Evolutionary conservation across 2,329 filamentous ascomycete species (phyloP).

Genomic region (Cercospora zeae-maydis): DNA sequence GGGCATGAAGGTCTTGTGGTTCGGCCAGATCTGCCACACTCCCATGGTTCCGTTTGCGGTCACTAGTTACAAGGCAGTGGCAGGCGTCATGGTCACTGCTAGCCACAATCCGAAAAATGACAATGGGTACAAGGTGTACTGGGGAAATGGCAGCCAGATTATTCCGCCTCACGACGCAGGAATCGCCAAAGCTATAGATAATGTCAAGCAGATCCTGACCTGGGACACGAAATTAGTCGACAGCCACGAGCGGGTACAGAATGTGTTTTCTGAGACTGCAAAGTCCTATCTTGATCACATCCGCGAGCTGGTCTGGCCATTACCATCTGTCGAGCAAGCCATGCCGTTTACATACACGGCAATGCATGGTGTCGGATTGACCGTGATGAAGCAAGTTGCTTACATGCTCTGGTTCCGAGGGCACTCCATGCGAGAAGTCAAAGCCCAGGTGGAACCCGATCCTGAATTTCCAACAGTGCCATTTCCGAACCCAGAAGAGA

Average conservation of each 20-base stretch:
- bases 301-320: constrained; percentile 28
- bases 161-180: constrained; percentile 59
- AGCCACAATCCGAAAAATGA: constrained; percentile 63
- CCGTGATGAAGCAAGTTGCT: constrained; percentile 45
- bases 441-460: constrained; percentile 55
- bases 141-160: constrained; percentile 62
- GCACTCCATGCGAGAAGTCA: constrained; percentile 45
- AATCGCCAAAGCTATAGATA: constrained; percentile 55
- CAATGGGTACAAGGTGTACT: constrained; percentile 68
- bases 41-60: constrained; percentile 62
- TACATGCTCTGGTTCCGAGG: constrained; percentile 32
- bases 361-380: constrained; percentile 55
- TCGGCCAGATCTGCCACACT: constrained; percentile 55
- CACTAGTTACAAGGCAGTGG: constrained; percentile 50
- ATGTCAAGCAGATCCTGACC: constrained; percentile 52
- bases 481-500: constrained; percentile 65
- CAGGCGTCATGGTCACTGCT: constrained; percentile 64
- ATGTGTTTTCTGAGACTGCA: constrained; percentile 41
- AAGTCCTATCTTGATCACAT: constrained; percentile 44
- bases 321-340: constrained; percentile 20
- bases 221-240: constrained; percentile 48
- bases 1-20: constrained; percentile 58
- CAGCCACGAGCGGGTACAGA: constrained; percentile 41
- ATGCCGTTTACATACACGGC: constrained; percentile 53
- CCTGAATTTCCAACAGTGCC: constrained; percentile 62